Base-by-base conservation (phyloP, 306 rosid genomes). In the Medicago arabica region DNA sequence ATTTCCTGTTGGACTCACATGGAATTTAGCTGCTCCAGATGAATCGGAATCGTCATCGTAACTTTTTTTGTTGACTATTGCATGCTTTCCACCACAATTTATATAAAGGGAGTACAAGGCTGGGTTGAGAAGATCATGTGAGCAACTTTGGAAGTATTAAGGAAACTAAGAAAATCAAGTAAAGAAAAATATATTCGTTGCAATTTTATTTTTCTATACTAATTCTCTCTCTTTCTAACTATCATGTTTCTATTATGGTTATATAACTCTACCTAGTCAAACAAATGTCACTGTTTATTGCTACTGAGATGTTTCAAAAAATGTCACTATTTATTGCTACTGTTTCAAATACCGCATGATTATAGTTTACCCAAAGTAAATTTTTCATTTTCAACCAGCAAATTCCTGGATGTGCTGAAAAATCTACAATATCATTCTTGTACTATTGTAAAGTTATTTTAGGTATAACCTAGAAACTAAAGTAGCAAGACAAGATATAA, bases 71-170 rank as follows among this genome's bases (percentile, higher is more conserved):
- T 23, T 38, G 0, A 63, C 25, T 1, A 55, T 81, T 41, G 44
- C 71, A 25, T 69, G 47, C 12, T 12, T 21, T 55, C 76, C 76
- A 44, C 86, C 86, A 38, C 86, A 83, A 3, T 83, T 83, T 74
- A 83, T 83, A 55, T 83, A 13, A 40, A 83, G 17, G 61, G 72
- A 57, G 39, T 58, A 2, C 12, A 3, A 8, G 6, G 15, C 78
- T 78, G 78, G n/a, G 4, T 16, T 13, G 21, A 69, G 47, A 3
- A 50, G n/a, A 69, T 9, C 57, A 5, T 10, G 74, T 69, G 23
- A 69, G 75, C 1, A 53, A 50, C 46, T 38, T n/a, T 11, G 0
- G 36, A 18, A 65, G 16, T 64, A 39, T 15, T 25, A 31, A 61
- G 44, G 6, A 16, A 36, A 63, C 46, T 58, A 58, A n/a, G 12